These are phyloP conservation scores for Wickerhamomyces hampshirensis DNA, from an alignment of 805 yeast species.

Conservation along the genomic window DNA sequence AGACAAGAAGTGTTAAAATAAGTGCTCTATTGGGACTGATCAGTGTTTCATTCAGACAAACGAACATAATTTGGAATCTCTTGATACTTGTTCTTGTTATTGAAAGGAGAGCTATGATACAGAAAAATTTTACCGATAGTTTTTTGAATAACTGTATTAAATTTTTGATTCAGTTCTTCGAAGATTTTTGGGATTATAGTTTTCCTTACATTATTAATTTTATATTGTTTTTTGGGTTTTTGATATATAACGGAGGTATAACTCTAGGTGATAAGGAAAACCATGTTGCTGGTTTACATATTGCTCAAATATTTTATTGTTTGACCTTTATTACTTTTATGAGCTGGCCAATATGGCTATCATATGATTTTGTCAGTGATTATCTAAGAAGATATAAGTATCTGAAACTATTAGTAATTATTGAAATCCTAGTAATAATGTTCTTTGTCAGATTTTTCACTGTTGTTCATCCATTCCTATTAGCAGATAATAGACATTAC, in stretches of 20 bases:
- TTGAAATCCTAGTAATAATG: conserved; percentile 35
- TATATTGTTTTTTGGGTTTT: conserved; percentile 48
- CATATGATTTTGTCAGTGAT: conserved; percentile 32
- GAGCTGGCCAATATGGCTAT: conserved; percentile 71
- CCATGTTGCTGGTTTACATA: conserved; percentile 66
- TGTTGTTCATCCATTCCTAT: conserved; percentile 79
- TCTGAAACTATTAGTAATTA: conserved; percentile 25
- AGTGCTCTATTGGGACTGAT: conserved; percentile 54
- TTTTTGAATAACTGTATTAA: conserved; percentile 35
- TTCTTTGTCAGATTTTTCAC: conserved; percentile 56
- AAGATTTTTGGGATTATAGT: conserved; percentile 28
- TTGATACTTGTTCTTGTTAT: conserved; percentile 52
- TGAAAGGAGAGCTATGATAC: conserved; percentile 43
- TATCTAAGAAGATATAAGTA: conserved; percentile 32
- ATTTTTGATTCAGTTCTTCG: conserved; percentile 31
- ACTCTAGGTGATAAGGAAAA: conserved; percentile 90
- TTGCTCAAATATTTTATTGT: conserved; percentile 82
- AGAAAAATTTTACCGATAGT: conserved; percentile 33
- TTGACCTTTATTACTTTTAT: conserved; percentile 56
- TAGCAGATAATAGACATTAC: conserved; percentile 93
- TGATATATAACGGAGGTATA: conserved; percentile 71
- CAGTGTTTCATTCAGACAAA: conserved; percentile 80
- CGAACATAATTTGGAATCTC: conserved; percentile 83
- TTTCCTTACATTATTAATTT: conserved; percentile 54
- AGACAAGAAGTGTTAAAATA: conserved; percentile 29